Conservation (phyloP, 1,284 basidiomycete species). For the Chiua sp. region DNA sequence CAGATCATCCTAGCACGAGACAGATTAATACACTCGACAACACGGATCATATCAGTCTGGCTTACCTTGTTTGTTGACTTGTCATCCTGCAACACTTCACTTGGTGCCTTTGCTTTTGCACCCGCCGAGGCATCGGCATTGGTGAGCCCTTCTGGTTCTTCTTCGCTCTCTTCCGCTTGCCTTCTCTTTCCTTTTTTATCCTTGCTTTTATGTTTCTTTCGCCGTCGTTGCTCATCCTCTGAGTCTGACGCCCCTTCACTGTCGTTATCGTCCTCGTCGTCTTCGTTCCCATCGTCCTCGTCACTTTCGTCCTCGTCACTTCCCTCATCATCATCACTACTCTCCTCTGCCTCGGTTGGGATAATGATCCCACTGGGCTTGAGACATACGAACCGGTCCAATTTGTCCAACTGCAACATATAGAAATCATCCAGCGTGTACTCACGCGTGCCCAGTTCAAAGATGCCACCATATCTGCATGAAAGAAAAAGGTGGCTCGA, state of each 20-base stretch:
- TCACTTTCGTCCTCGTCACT: slow-evolving; percentile 46
- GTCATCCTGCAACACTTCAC: background rate
- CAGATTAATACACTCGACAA: too few species aligned
- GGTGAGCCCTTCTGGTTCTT: slow-evolving; percentile 18
- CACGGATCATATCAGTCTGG: background rate
- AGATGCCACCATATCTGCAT: slow-evolving; percentile 85
- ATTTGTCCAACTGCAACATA: slow-evolving; percentile 79
- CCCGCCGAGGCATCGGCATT: background rate
- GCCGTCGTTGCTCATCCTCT: slow-evolving; percentile 19
- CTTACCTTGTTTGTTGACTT: slow-evolving; percentile 12
- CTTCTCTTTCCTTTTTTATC: slow-evolving; percentile 4
- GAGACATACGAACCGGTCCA: slow-evolving; percentile 77
- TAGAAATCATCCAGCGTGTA: slow-evolving; percentile 90
- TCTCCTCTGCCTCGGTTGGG: slow-evolving; percentile 63
- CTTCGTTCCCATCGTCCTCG: slow-evolving; percentile 58
- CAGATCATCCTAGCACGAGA: slow-evolving; percentile 52
- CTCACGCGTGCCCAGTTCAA: slow-evolving; percentile 80
- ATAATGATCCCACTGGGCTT: slow-evolving; percentile 69
- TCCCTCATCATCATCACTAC: slow-evolving; percentile 64
- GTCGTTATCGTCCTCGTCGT: slow-evolving; percentile 45
- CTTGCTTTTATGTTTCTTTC: slow-evolving; percentile 18
- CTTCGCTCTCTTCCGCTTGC: slow-evolving; percentile 12
- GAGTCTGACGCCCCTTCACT: slow-evolving; percentile 15
- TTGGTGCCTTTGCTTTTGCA: background rate
- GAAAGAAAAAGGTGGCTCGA: background rate